These are phyloP conservation scores for Gossypium schwendimanii DNA, from an alignment of 441 rosid genomes.

Conservation along the genomic window DNA sequence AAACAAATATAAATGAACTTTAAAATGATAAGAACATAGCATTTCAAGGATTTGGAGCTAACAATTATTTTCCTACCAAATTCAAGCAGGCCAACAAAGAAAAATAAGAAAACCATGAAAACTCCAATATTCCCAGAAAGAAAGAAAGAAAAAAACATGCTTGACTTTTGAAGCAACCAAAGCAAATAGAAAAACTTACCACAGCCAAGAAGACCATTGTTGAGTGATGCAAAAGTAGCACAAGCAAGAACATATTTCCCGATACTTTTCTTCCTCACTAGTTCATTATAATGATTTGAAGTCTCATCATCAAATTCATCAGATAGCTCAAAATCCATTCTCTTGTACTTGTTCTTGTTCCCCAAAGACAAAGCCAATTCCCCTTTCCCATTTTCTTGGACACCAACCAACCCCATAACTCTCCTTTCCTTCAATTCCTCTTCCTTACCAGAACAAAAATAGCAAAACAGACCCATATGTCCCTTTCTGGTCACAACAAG, in stretches of 20 bases:
- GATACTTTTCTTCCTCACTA: background rate
- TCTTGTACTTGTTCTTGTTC: background rate
- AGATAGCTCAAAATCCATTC: background rate
- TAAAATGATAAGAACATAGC: no score
- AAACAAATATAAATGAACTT: no score
- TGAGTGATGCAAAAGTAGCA: no score
- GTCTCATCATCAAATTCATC: background rate
- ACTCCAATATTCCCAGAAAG: background rate
- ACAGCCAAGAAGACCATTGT: background rate
- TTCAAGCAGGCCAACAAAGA: slow-evolving; percentile 2
- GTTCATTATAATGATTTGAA: background rate
- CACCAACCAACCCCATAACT: background rate
- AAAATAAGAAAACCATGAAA: background rate
- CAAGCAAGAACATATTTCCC: background rate
- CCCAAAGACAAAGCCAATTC: background rate
- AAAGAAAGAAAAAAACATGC: background rate
- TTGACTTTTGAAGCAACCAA: background rate
- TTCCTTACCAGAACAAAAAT: no score
- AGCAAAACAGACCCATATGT: no score
- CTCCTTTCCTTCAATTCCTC: background rate
- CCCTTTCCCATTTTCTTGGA: background rate
- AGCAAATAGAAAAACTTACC: background rate
- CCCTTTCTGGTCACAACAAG: no score
- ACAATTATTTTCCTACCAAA: background rate
- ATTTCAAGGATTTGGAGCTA: no score